Conservation (phyloP, 176 grass and related monocot species). For the Triticum turgidum region DNA sequence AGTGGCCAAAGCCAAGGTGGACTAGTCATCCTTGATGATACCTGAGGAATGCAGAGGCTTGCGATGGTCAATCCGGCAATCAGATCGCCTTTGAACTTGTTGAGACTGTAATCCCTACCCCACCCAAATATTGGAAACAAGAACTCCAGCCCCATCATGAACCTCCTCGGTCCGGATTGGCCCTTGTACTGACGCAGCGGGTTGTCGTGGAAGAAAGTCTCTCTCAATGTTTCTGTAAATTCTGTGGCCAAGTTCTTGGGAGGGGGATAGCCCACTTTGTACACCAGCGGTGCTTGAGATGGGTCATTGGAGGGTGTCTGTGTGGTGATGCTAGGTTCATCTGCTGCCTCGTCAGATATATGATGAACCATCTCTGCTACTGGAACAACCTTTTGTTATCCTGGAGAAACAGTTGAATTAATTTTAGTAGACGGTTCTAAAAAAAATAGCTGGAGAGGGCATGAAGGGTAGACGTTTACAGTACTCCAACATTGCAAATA, state of each 20-base stretch:
- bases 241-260: constrained; percentile 53
- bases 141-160: constrained; percentile 61
- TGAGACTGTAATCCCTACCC: constrained; percentile 64
- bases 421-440: neutral
- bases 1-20: neutral
- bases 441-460: neutral
- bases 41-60: constrained; percentile 97
- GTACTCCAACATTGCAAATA: neutral
- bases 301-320: constrained; percentile 5
- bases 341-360: constrained; percentile 24
- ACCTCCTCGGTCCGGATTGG: constrained; percentile 44
- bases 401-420: neutral
- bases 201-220: constrained; percentile 86
- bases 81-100: constrained; percentile 84
- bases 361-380: constrained; percentile 44
- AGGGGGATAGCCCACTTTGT: constrained; percentile 79
- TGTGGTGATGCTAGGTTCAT: constrained; percentile 23
- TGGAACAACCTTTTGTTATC: neutral
- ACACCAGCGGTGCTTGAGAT: constrained; percentile 24
- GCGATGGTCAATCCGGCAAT: constrained; percentile 93
- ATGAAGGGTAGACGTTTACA: neutral
- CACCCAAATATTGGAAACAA: constrained; percentile 84
- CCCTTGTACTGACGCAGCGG: constrained; percentile 68
- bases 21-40: constrained; percentile 29
- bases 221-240: constrained; percentile 55